Percentiles rank a stretch among this genome's conserved stretches.
These are phyloP conservation scores for Suillus occidentalis DNA, from an alignment of 768 basidiomycete species.

Conservation along the genomic window DNA sequence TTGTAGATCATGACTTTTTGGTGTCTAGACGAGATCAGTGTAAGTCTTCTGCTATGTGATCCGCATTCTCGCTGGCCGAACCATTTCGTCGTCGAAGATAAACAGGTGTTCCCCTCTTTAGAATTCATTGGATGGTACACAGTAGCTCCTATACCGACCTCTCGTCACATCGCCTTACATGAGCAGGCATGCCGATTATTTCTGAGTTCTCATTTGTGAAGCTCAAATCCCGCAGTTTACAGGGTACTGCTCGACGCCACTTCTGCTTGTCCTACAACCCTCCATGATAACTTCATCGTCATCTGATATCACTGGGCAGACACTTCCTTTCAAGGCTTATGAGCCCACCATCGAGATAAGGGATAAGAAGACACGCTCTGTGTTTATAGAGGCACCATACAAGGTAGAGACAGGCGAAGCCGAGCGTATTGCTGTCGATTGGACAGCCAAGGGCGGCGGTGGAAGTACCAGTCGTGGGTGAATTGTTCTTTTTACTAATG, in stretches of 20 bases:
- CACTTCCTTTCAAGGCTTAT: conserved; percentile 90
- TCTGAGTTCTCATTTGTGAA: not conserved
- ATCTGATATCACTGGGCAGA: conserved; percentile 60
- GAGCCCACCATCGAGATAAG: conserved; percentile 87
- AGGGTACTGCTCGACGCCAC: conserved; percentile 81
- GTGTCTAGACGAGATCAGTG: conserved; percentile 87
- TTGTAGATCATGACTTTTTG: conserved; percentile 81
- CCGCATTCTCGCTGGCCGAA: conserved; percentile 7
- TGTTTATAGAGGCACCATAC: conserved; percentile 84
- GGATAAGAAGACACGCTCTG: conserved; percentile 71
- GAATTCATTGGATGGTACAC: conserved; percentile 99
- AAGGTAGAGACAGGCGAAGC: conserved; percentile 97
- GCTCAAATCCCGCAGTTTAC: conserved; percentile 59
- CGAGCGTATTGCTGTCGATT: conserved; percentile 97
- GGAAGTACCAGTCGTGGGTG: conserved; percentile 77
- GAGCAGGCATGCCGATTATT: conserved; percentile 58
- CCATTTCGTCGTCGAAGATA: conserved; percentile 55
- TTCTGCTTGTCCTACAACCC: conserved; percentile 78
- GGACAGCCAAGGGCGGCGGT: conserved; percentile 84
- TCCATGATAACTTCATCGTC: conserved; percentile 43
- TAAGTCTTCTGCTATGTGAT: conserved; percentile 35
- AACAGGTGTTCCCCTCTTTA: conserved; percentile 96
- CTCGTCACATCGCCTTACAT: conserved; percentile 79
- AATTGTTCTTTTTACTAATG: not conserved
- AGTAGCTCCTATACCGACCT: conserved; percentile 70